phyloP scores from a whole-genome alignment of 495 filamentous ascomycete genomes.

The Xylaria longipes region DNA sequence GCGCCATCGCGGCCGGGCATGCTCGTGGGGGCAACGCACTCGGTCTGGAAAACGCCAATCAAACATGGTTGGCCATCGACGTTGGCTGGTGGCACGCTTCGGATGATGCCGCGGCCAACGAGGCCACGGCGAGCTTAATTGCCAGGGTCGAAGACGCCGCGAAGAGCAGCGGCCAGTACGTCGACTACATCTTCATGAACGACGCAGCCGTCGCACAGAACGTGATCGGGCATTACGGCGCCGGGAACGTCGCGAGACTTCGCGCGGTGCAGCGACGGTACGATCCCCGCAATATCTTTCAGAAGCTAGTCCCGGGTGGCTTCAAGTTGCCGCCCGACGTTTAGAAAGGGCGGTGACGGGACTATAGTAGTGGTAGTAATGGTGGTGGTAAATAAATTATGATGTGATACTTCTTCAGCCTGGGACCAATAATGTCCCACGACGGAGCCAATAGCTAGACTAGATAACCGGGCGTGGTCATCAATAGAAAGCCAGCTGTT shows the following conservation, averaged over 20 bases:
- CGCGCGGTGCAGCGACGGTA: slow-evolving; percentile 38
- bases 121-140: slow-evolving; percentile 30
- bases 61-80: slow-evolving; percentile 38
- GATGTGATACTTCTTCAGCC: slow-evolving; percentile 21
- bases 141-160: slow-evolving; percentile 31
- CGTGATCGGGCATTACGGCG: slow-evolving; percentile 37
- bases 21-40: slow-evolving; percentile 34
- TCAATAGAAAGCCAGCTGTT: background rate
- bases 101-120: slow-evolving; percentile 32
- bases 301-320: slow-evolving; percentile 40
- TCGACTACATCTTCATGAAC: slow-evolving; percentile 39
- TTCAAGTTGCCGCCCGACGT: slow-evolving; percentile 38
- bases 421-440: slow-evolving; percentile 15
- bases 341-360: background rate
- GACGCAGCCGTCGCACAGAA: slow-evolving; percentile 33
- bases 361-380: background rate
- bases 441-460: slow-evolving; percentile 10
- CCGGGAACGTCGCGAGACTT: slow-evolving; percentile 37
- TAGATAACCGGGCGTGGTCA: background rate
- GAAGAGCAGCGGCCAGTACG: slow-evolving; percentile 31
- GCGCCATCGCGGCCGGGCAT: slow-evolving; percentile 32
- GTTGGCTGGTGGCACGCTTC: slow-evolving; percentile 34
- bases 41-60: slow-evolving; percentile 36
- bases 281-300: slow-evolving; percentile 40
- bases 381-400: slow-evolving; percentile 3